Evolutionary conservation across 169 alveolate genomes (phyloP), one percentile per base, ranked within the genome.

Genomic region (Plasmodium gonderi): DNA sequence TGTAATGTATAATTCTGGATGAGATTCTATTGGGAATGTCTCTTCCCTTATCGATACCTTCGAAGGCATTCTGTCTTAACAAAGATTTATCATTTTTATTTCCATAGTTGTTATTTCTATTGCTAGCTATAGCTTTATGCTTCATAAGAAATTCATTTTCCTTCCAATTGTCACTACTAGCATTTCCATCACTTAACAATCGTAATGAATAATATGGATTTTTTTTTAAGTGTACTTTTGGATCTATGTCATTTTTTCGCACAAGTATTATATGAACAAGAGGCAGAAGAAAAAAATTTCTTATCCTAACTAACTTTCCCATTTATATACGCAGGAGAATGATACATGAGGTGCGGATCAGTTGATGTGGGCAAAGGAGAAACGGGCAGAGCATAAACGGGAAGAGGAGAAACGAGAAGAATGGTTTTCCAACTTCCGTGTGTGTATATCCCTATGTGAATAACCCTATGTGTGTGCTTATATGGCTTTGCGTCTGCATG

Each of bases 251-350:
- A 64, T 80, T 0, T 42, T 42, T 64, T 23, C 14, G 26, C 47
- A 5, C 67, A 60, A 60, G 72, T 26, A 38, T 8, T 44, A 38
- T 65, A 33, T 36, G 72, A 20, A 65, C 49, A 11, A 80, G 33
- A 42, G 72, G 47, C 26, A 80, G 69, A 64, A 65, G 47, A 40
- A 80, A 47, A 31, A 75, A 9, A 7, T 69, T 29, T 26, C 49
- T 80, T 44, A 36, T 23, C 79, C 17, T 80, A 40, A n/a, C 42
- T 26, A 60, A 33, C 47, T 80, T 80, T 26, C 79, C 64, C 91
- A 80, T 80, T 80, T 80, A 80, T 23, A 3, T 36, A 8, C 26
- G 3, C 40, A 6, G 76, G 49, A 49, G 65, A 23, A 38, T 29
- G 78, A 68, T 38, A 68, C 45, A 54, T 54, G 69, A 12, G 69